Evolutionary conservation across 306 rosid species (phyloP).

Genomic region (Acacia crassicarpa): DNA sequence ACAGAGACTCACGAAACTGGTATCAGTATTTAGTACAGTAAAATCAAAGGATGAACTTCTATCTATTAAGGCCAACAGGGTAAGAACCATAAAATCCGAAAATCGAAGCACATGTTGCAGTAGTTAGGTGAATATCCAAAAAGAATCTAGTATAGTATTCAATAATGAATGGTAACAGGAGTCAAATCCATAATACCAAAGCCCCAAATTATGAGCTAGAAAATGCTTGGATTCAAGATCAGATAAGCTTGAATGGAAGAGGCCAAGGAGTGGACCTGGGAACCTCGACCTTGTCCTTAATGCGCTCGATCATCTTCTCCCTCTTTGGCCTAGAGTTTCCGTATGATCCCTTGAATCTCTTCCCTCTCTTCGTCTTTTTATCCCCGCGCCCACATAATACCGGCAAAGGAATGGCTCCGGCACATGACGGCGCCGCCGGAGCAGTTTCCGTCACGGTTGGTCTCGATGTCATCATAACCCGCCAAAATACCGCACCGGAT

Average conservation of each 20-base stretch:
- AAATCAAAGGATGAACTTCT: background rate
- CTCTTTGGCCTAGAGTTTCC: constrained; percentile 81
- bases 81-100: background rate
- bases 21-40: background rate
- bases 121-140: background rate
- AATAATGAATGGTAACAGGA: constrained; percentile 1
- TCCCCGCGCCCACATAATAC: constrained; percentile 87
- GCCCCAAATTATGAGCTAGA: constrained; percentile 2
- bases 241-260: constrained; percentile 93
- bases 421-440: background rate
- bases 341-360: constrained; percentile 87
- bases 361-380: constrained; percentile 90
- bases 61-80: background rate
- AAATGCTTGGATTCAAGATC: constrained; percentile 22
- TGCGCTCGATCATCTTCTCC: constrained; percentile 90
- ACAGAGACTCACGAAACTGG: background rate
- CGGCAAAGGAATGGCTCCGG: constrained; percentile 40
- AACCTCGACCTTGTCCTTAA: constrained; percentile 90
- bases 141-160: background rate
- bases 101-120: background rate
- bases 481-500: constrained; percentile 58
- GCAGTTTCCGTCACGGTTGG: constrained; percentile 6
- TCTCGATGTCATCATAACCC: constrained; percentile 47
- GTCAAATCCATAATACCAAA: constrained; percentile 30
- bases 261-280: constrained; percentile 99